Base-by-base conservation (phyloP, 164 flowering plant species). In the Platanus orientalis region DNA sequence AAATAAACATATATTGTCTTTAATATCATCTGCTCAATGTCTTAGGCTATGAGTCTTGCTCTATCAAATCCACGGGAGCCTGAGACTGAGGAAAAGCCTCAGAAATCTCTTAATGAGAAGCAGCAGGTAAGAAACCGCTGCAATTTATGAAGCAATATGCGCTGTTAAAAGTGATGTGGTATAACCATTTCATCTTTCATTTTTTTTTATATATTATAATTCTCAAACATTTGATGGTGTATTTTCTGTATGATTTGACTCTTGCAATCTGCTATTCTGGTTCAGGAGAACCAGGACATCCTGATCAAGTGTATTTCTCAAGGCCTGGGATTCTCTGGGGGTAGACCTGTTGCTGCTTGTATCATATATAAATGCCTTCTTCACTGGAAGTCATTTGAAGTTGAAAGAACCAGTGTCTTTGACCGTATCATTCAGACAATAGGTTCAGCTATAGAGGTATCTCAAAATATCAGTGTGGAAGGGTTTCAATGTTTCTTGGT, bases 341-440 rank as follows among this genome's bases (percentile, higher is more conserved):
- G 96, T 61, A 92, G 76, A 67, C 97, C 99, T 30, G 68, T 92
- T 73, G 92, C 99, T 65, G 96, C 97, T 55, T 85, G 94, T 75
- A 71, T 95, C 55, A 88, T 95, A 61, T 95, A 92, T 80, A 95
- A 92, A 68, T 82, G 94, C 75, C 96, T 95, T 61, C 94, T 95
- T 61, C 99, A 95, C 65, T 95, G 99, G 99, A 86, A 97, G 66
- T 95, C 97, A 61, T 95, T 92, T 77, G 99, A 92, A 75, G 99
- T 92, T 69, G 99, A 95, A 81, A 84, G 97, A 63, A 92, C 99
- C 24, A 79, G 75, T 69, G 86, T 95, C 19, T 95, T 95, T 78
- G 97, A 95, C 61, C 92, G 94, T 62, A 81, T 95, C 39, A 92
- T 95, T 68, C 99, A 92, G 68, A 88, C 92, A 20, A 85, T 95